phyloP scores from a whole-genome alignment of 2,329 filamentous ascomycete species.

The Diplodia mutila region DNA sequence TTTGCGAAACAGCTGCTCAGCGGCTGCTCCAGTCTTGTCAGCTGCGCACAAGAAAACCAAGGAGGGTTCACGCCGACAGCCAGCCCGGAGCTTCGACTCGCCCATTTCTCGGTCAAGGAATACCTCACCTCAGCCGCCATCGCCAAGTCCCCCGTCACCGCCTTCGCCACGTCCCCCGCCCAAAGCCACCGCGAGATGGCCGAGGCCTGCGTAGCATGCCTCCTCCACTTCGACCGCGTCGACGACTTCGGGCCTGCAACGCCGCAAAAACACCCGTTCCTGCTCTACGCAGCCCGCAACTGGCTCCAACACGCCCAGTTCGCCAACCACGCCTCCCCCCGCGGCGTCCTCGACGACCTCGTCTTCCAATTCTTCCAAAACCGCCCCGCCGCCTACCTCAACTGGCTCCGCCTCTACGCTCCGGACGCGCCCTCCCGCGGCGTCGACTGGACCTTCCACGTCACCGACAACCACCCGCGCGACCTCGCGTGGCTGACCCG shows the following conservation, averaged over 20 bases:
- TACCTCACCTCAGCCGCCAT: slow-evolving; percentile 1
- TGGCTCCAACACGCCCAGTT: neutral
- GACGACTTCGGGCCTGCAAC: neutral
- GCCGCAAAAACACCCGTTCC: neutral
- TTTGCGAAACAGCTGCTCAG: neutral
- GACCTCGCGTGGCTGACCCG: neutral
- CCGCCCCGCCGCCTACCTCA: neutral
- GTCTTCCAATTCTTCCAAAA: neutral
- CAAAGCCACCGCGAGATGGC: neutral
- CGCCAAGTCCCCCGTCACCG: neutral
- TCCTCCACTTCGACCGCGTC: neutral
- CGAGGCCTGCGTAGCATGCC: neutral
- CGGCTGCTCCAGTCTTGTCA: neutral
- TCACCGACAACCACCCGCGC: neutral
- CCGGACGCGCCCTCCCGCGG: neutral
- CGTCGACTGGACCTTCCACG: neutral
- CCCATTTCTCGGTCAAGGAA: slow-evolving; percentile 7
- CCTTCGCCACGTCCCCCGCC: neutral
- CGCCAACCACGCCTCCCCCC: neutral
- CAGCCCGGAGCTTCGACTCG: slow-evolving; percentile 3
- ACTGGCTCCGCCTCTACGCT: neutral
- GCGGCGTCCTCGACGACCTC: neutral
- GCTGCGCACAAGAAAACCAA: no score
- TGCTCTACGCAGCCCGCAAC: neutral
- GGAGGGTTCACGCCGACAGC: neutral